A percentile compares a stretch with the other conserved stretches of the same genome.
These are phyloP conservation scores for Blastobotrys terrestris DNA, from an alignment of 805 yeast species.

Conservation along the genomic window DNA sequence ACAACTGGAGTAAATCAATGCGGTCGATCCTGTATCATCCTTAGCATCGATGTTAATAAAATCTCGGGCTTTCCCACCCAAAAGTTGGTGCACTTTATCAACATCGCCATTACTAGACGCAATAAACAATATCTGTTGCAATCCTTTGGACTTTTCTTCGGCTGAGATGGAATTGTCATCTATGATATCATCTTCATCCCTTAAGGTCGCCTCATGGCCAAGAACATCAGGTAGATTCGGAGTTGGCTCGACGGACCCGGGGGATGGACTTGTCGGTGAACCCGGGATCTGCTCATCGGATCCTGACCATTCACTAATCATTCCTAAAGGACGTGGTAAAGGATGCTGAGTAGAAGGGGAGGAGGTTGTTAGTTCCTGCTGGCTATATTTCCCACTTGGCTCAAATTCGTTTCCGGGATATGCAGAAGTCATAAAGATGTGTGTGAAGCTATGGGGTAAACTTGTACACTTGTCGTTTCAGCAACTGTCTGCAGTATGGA, in stretches of 20 bases:
- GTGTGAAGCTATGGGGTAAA: no score
- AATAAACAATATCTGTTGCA: constrained; percentile 28
- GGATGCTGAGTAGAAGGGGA: background rate
- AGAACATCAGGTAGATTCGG: background rate
- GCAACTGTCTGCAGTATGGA: no score
- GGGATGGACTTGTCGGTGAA: background rate
- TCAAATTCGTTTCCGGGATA: background rate
- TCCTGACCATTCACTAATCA: background rate
- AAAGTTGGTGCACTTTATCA: constrained; percentile 24
- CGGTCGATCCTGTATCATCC: constrained; percentile 35
- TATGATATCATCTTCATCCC: constrained; percentile 22
- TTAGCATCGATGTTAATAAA: constrained; percentile 29
- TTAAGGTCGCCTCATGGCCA: constrained; percentile 1
- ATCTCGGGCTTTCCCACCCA: constrained; percentile 20
- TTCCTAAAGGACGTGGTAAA: background rate
- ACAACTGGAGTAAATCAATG: constrained; percentile 35
- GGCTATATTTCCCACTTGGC: background rate
- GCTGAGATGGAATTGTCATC: constrained; percentile 14
- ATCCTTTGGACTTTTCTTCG: constrained; percentile 16
- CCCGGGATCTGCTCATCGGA: background rate
- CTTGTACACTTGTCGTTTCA: no score
- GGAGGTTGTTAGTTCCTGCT: background rate
- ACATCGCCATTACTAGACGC: constrained; percentile 34
- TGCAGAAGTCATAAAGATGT: background rate
- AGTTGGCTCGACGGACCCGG: background rate